These are phyloP conservation scores for Ramaria sp. DNA, from an alignment of 768 basidiomycete genomes.

Conservation along the genomic window DNA sequence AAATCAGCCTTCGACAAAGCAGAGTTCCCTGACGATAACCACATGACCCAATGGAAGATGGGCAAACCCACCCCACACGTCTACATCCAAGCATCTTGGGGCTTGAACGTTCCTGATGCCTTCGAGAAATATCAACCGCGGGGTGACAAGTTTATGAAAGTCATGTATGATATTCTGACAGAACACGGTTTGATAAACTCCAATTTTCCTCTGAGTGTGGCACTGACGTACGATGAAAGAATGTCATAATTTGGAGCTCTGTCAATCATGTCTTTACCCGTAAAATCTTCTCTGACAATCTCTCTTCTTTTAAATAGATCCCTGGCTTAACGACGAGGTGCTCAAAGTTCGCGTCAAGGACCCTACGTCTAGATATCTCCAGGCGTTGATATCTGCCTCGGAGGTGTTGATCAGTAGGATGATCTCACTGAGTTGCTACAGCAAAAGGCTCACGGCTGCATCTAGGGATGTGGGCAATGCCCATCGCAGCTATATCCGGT, in stretches of 20 bases:
- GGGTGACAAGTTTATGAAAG: neutral
- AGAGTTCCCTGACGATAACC: slow-evolving; percentile 2
- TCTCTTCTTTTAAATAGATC: neutral
- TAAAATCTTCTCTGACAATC: neutral
- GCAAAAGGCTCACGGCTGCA: neutral
- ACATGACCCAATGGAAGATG: neutral
- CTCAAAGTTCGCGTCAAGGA: neutral
- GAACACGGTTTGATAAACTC: neutral
- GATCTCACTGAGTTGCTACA: neutral
- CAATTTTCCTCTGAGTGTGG: neutral
- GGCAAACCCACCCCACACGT: neutral
- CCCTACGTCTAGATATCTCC: neutral
- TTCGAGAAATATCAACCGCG: neutral
- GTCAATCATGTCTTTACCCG: neutral
- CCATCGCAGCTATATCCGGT: neutral
- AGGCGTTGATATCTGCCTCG: slow-evolving; percentile 1
- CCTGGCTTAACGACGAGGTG: neutral
- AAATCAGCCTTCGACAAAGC: slow-evolving; percentile 5
- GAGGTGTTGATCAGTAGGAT: neutral
- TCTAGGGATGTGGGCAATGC: neutral
- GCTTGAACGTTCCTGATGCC: neutral
- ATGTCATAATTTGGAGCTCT: neutral
- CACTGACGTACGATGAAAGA: neutral
- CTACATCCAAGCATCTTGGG: neutral
- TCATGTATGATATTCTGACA: slow-evolving; percentile 6